A percentile compares a stretch with the other conserved stretches of the same genome.
Evolutionary conservation across 306 rosid genomes (phyloP).

Genomic region (Prunus mume): DNA sequence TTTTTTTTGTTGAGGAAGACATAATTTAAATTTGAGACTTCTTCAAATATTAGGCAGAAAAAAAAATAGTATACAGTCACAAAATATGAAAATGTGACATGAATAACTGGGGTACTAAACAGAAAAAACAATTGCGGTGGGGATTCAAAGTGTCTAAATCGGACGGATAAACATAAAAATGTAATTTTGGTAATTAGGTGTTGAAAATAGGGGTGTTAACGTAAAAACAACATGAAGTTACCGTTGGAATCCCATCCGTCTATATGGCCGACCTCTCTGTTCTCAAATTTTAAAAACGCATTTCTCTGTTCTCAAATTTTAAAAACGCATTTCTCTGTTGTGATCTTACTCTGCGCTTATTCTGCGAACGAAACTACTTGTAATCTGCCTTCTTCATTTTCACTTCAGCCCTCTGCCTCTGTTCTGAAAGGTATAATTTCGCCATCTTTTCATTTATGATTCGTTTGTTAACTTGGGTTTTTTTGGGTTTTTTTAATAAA

Average conservation of each 20-base stretch:
- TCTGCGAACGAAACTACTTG: not conserved
- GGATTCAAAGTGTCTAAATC: not conserved
- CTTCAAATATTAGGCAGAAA: no score
- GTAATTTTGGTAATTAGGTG: not conserved
- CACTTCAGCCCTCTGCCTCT: not conserved
- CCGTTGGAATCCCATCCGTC: not conserved
- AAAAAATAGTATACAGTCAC: no score
- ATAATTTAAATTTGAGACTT: no score
- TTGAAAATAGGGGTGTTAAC: not conserved
- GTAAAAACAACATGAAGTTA: not conserved
- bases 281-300: not conserved
- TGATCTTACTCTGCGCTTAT: not conserved
- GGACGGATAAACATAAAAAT: not conserved
- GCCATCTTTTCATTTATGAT: not conserved
- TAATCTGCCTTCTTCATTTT: not conserved
- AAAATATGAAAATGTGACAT: no score
- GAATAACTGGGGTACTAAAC: no score
- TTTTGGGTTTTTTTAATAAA: not conserved
- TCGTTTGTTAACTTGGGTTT: not conserved
- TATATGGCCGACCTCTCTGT: not conserved
- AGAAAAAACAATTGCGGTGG: not conserved
- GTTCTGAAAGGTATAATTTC: not conserved
- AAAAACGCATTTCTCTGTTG: no score
- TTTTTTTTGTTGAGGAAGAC: no score
- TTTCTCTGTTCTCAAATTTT: not conserved